Percentiles rank a stretch among this genome's conserved stretches.
Evolutionary conservation across 2,329 filamentous ascomycete species (phyloP).

Genomic region (Sordariomycetes sp.): DNA sequence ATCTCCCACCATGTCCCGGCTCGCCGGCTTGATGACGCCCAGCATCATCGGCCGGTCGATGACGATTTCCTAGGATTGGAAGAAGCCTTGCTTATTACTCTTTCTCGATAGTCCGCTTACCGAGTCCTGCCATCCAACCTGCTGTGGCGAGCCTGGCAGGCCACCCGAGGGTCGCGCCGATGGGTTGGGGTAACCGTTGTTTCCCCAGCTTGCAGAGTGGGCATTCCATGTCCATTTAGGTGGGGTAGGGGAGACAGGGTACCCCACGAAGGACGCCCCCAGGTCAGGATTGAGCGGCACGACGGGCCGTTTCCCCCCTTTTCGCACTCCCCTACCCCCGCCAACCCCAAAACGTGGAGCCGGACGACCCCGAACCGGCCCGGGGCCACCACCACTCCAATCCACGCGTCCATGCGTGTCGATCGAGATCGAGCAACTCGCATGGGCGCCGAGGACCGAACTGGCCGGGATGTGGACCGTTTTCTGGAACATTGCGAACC

Average conservation of each 20-base stretch:
- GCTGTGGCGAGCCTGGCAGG: no score
- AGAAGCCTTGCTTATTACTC: not conserved
- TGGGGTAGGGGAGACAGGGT: slow-evolving; percentile 2
- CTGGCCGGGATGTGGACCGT: not conserved
- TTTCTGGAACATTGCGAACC: slow-evolving; percentile 1
- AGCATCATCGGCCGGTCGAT: not conserved
- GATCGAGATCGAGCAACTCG: no score
- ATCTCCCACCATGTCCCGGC: not conserved
- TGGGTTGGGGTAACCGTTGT: not conserved
- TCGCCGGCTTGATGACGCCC: not conserved
- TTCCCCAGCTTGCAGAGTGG: slow-evolving; percentile 5
- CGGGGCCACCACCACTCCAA: not conserved
- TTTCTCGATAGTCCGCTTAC: not conserved
- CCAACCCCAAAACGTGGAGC: not conserved
- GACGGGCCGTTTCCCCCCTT: not conserved
- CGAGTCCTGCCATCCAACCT: not conserved
- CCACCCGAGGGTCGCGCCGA: not conserved
- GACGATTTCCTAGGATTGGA: not conserved
- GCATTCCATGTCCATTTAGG: no score
- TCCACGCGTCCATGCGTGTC: not conserved
- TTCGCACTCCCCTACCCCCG: not conserved
- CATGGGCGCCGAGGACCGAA: not conserved
- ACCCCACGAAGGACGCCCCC: slow-evolving; percentile 1
- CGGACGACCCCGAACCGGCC: not conserved
- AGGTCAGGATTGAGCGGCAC: not conserved